Evolutionary conservation across 1,284 basidiomycete species (phyloP).

Genomic region (Exobasidium rhododendri): DNA sequence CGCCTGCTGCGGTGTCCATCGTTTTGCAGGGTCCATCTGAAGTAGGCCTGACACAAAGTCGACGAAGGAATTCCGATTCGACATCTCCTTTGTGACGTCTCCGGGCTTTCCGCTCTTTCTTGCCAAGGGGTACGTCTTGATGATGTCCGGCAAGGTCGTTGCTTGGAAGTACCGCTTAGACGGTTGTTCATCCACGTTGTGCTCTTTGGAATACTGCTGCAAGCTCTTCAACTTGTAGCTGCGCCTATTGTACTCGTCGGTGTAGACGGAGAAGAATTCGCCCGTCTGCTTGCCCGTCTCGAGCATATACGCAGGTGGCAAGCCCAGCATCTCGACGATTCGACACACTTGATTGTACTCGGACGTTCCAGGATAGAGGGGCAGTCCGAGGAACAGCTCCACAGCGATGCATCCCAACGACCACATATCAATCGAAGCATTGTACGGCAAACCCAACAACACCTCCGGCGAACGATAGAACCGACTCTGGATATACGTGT

Average conservation of each 20-base stretch:
- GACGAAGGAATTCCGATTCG: conserved; percentile 88
- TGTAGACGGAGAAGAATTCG: conserved; percentile 83
- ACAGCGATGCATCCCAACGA: conserved; percentile 93
- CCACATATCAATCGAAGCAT: conserved; percentile 92
- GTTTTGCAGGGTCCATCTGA: conserved; percentile 86
- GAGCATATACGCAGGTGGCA: conserved; percentile 87
- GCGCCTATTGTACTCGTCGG: conserved; percentile 80
- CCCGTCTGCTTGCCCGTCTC: conserved; percentile 91
- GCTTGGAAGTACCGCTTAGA: conserved; percentile 99
- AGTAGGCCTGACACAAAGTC: conserved; percentile 95
- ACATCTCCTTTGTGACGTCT: conserved; percentile 93
- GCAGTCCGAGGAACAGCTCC: conserved; percentile 91
- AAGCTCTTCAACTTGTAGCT: conserved; percentile 83
- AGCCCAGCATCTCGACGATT: conserved; percentile 95
- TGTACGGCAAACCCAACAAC: conserved; percentile 88
- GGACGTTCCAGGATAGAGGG: conserved; percentile 95
- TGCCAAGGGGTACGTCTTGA: conserved; percentile 89
- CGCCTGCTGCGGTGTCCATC: conserved; percentile 97
- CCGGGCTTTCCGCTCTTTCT: conserved; percentile 71
- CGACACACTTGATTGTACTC: conserved; percentile 97
- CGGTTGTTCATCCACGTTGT: conserved; percentile 90
- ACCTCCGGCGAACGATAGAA: conserved; percentile 99
- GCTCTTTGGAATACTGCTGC: conserved; percentile 92
- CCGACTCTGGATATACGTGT: conserved; percentile 97
- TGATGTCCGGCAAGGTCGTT: conserved; percentile 86